These are phyloP conservation scores for Phytopythium litorale DNA, from an alignment of 352 stramenopile species.

Conservation along the genomic window DNA sequence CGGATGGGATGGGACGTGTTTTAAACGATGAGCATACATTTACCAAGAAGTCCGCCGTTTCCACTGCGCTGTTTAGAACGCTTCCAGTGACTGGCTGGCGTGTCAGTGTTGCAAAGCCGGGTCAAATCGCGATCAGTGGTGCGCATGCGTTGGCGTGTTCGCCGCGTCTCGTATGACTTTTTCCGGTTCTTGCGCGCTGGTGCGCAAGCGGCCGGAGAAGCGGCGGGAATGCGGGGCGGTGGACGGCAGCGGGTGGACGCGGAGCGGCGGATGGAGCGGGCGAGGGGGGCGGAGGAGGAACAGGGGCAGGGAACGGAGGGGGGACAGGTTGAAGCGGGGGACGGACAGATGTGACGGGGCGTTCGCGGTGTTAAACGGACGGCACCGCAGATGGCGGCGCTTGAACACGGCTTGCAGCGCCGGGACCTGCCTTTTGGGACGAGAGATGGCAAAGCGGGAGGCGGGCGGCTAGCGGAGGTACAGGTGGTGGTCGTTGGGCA, in stretches of 20 bases:
- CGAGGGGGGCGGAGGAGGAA: neutral
- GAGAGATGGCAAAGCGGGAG: neutral
- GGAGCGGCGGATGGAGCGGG: neutral
- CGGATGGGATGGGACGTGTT: slow-evolving; percentile 2
- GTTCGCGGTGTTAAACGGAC: neutral
- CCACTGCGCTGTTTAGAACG: neutral
- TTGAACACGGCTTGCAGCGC: neutral
- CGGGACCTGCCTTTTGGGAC: neutral
- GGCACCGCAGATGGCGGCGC: slow-evolving; percentile 1
- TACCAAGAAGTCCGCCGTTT: neutral
- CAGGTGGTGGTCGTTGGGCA: slow-evolving; percentile 28
- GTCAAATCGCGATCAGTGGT: slow-evolving; percentile 37
- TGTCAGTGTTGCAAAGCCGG: slow-evolving; percentile 15
- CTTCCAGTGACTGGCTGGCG: slow-evolving; percentile 15
- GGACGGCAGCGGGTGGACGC: neutral
- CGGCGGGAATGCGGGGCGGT: neutral
- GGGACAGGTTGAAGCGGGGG: neutral
- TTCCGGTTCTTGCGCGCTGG: slow-evolving; percentile 63
- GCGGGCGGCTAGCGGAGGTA: slow-evolving; percentile 21
- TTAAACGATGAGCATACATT: neutral
- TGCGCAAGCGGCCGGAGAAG: slow-evolving; percentile 25
- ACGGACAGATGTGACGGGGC: slow-evolving; percentile 4
- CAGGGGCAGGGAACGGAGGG: neutral
- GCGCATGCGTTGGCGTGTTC: slow-evolving; percentile 37
- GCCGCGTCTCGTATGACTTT: slow-evolving; percentile 38